These are phyloP conservation scores for Martiniozyma abietophila DNA, from an alignment of 805 yeast genomes.

Conservation along the genomic window DNA sequence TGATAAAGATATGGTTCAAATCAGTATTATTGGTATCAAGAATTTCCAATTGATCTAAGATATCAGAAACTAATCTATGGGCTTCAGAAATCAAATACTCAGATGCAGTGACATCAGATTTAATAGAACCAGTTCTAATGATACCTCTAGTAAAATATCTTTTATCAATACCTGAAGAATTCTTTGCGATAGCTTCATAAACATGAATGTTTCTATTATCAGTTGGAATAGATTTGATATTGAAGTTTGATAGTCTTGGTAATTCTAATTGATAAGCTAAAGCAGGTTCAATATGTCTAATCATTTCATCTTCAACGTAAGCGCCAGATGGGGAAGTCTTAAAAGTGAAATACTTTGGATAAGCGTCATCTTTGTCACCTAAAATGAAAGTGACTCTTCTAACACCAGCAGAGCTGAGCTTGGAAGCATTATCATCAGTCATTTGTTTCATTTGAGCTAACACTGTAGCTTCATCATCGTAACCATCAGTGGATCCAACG, in stretches of 20 bases:
- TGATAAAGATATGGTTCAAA: constrained; percentile 92
- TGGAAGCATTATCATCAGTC: constrained; percentile 59
- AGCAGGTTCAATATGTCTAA: constrained; percentile 98
- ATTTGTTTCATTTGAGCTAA: constrained; percentile 54
- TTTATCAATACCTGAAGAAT: constrained; percentile 78
- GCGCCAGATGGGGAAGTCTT: constrained; percentile 55
- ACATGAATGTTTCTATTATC: constrained; percentile 97
- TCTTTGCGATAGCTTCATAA: constrained; percentile 92
- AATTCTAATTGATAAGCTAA: constrained; percentile 95
- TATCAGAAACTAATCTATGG: constrained; percentile 90
- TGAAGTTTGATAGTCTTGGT: constrained; percentile 88
- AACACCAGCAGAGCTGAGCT: constrained; percentile 58
- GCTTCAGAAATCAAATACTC: constrained; percentile 96
- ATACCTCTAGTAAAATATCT: constrained; percentile 96
- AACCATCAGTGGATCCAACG: constrained; percentile 66
- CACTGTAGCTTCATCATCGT: constrained; percentile 59
- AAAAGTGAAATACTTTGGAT: constrained; percentile 94
- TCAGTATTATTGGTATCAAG: constrained; percentile 93
- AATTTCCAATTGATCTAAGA: constrained; percentile 88
- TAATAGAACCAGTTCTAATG: constrained; percentile 88
- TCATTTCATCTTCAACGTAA: constrained; percentile 79
- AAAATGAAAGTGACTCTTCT: constrained; percentile 92
- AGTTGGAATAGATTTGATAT: constrained; percentile 88
- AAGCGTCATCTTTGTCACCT: constrained; percentile 74
- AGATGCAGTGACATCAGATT: constrained; percentile 86